Percentiles rank a stretch among this genome's conserved stretches.
These are phyloP conservation scores for Quercus gilva DNA, from an alignment of 306 rosid genomes.

Conservation along the genomic window DNA sequence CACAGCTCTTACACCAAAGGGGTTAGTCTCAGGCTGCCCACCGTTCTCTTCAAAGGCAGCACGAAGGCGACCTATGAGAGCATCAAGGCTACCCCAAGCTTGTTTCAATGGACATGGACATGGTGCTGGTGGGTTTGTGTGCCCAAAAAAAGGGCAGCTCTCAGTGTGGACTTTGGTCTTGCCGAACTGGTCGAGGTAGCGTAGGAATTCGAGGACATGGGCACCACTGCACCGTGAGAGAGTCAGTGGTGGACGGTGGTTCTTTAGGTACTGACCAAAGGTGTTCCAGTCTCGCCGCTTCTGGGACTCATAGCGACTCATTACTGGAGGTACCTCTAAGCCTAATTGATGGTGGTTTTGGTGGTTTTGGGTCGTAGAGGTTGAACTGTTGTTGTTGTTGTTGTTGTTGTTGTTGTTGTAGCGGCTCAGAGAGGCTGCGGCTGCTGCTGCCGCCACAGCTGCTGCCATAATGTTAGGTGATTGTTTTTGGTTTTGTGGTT, in stretches of 20 bases:
- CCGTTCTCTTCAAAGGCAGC: constrained; percentile 98
- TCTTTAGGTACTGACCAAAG: constrained; percentile 83
- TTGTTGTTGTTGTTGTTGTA: constrained; percentile 2
- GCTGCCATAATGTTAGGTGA: constrained; percentile 31
- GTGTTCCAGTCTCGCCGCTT: constrained; percentile 91
- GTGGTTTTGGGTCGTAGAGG: neutral
- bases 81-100: constrained; percentile 91
- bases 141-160: constrained; percentile 72
- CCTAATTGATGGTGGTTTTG: neutral
- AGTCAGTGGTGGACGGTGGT: constrained; percentile 75
- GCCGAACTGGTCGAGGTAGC: constrained; percentile 81
- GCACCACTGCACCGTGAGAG: constrained; percentile 73
- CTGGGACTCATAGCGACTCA: constrained; percentile 78
- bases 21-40: constrained; percentile 78
- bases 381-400: too few species aligned
- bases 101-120: constrained; percentile 87
- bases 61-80: constrained; percentile 80
- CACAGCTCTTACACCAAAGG: constrained; percentile 73
- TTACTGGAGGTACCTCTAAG: neutral
- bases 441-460: constrained; percentile 24
- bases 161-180: constrained; percentile 76
- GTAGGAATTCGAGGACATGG: constrained; percentile 74
- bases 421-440: constrained; percentile 19
- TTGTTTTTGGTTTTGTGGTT: too few species aligned
- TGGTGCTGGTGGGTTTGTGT: constrained; percentile 71